phyloP scores from a whole-genome alignment of 768 basidiomycete species.

The Strobilomyces dryophilus region DNA sequence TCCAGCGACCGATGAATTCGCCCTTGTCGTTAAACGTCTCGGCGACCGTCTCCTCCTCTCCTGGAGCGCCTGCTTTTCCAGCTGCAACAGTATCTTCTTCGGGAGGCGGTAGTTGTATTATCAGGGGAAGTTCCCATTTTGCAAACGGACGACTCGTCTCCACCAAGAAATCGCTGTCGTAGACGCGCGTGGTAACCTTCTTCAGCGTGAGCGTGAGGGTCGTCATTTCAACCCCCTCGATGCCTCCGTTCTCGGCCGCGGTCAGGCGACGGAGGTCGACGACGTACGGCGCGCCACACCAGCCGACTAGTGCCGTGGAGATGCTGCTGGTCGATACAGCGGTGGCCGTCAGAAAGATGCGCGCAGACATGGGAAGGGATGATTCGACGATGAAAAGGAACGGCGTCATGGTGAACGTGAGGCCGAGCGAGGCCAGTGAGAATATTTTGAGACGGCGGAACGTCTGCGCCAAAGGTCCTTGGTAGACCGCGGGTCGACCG shows the following conservation, averaged over 20 bases:
- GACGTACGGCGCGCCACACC: constrained; percentile 74
- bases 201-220: constrained; percentile 60
- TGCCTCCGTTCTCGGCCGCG: constrained; percentile 38
- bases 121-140: constrained; percentile 71
- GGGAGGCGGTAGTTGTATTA: constrained; percentile 42
- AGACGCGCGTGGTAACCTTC: constrained; percentile 64
- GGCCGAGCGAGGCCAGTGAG: constrained; percentile 71
- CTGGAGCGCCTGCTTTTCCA: constrained; percentile 34
- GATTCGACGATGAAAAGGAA: constrained; percentile 83
- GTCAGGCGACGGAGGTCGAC: constrained; percentile 51
- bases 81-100: constrained; percentile 31
- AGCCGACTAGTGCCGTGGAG: constrained; percentile 70
- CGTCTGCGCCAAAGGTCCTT: constrained; percentile 67
- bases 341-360: constrained; percentile 60
- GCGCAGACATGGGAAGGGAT: constrained; percentile 63
- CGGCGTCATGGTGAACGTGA: constrained; percentile 67
- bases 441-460: constrained; percentile 80
- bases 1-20: constrained; percentile 67
- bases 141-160: constrained; percentile 68
- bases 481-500: constrained; percentile 40
- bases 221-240: constrained; percentile 63
- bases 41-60: constrained; percentile 73
- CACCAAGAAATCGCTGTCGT: constrained; percentile 68
- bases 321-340: constrained; percentile 70
- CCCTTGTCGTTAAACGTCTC: constrained; percentile 64